Evolutionary conservation across 2,329 filamentous ascomycete species (phyloP).

Genomic region (Microcyclospora tardicrescens): DNA sequence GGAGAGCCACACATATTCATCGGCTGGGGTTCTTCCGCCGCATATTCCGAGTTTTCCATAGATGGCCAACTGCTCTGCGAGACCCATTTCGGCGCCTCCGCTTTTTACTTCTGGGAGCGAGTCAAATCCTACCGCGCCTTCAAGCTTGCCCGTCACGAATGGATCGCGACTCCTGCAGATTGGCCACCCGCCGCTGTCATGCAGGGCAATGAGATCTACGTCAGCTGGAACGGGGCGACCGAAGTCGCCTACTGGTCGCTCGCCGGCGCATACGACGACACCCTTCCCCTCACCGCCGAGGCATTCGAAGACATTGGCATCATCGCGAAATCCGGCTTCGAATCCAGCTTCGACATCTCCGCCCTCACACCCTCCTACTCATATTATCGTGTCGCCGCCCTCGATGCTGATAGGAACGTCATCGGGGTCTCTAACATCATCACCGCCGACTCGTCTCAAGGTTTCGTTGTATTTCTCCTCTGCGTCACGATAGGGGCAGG

Average conservation of each 20-base stretch:
- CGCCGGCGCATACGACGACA: constrained; percentile 9
- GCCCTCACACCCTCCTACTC: background rate
- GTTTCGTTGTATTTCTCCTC: too few relatives aligned
- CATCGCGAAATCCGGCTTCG: constrained; percentile 6
- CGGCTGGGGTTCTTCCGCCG: constrained; percentile 43
- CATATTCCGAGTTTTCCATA: constrained; percentile 34
- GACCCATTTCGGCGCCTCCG: constrained; percentile 28
- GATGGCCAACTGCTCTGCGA: constrained; percentile 30
- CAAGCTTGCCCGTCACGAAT: constrained; percentile 17
- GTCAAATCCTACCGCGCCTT: constrained; percentile 27
- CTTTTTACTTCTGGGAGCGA: constrained; percentile 15
- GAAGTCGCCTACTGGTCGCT: constrained; percentile 34
- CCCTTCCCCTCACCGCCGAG: background rate
- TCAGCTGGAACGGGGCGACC: constrained; percentile 41
- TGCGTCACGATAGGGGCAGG: too few relatives aligned
- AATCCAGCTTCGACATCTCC: constrained; percentile 6
- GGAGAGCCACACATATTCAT: constrained; percentile 37
- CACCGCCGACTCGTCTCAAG: too few relatives aligned
- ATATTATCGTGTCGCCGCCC: constrained; percentile 9
- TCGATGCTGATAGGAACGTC: constrained; percentile 7
- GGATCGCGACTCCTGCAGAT: constrained; percentile 14
- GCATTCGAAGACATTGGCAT: constrained; percentile 4
- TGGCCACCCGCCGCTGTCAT: constrained; percentile 13
- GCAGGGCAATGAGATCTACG: constrained; percentile 27
- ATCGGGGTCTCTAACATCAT: constrained; percentile 6